Base-by-base conservation (phyloP, 805 yeast genomes). In the Wickerhamomyces subpelliculosus region DNA sequence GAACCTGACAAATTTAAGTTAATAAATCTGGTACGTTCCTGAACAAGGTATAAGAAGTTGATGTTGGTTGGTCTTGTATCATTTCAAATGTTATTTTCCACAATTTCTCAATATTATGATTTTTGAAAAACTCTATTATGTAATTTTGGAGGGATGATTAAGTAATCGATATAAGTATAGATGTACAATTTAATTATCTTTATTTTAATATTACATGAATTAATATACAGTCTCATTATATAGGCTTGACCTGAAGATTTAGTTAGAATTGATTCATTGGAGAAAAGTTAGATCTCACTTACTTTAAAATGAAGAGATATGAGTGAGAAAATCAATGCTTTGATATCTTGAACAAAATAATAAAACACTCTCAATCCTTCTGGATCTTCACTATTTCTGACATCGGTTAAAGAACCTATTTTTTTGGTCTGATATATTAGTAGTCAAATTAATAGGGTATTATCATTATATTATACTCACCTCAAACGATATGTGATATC, bases 351-450 rank as follows among this genome's bases (percentile, higher is more conserved):
- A 1, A 64, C 55, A 31, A 68, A 52, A 38, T 62, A 70, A 40
- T 69, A 67, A 37, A 65, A 70, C 5, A 60, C 67, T 36, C 70
- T 47, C 18, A 70, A 41, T 1, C 75, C 73, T 32, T 66, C 72
- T 1, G 70, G 66, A 39, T 68, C 73, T 1, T 61, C 62, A 25
- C 66, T 54, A 13, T 50, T 43, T 37, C 57, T 64, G 16, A 66
- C 65, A 29, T 68, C 72, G 9, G 48, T 49, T 26, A 64, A 41
- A 1, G 72, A 65, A 2, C 69, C 68, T 12, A 70, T 35, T 36
- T 64, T 65, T 8, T 57, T 45, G 0, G 70, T 65, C 53, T 56
- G 11, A n/a, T n/a, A n/a, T n/a, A n/a, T n/a, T n/a, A n/a, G n/a
- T n/a, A n/a, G n/a, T n/a, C n/a, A n/a, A n/a, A n/a, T n/a, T n/a